phyloP scores from a whole-genome alignment of 371 early-diverging fungal genomes.

The Dichotomocladium elegans region DNA sequence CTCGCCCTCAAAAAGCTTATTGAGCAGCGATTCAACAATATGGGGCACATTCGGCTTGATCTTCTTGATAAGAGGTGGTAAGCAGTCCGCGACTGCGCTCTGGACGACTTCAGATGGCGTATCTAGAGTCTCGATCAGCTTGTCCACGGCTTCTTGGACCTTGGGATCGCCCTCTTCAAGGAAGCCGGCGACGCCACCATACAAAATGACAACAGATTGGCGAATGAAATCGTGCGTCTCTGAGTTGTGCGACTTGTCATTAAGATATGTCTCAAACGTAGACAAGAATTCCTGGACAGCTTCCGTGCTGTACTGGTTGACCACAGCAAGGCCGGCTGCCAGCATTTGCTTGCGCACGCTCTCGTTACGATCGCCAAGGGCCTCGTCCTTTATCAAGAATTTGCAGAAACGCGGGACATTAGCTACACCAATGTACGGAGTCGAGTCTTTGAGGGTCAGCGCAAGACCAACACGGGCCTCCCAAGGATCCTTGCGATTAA shows the following conservation, averaged over 20 bases:
- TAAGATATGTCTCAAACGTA: constrained; percentile 76
- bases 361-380: constrained; percentile 82
- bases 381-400: constrained; percentile 80
- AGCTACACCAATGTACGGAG: constrained; percentile 57
- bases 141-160: constrained; percentile 78
- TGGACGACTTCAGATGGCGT: constrained; percentile 97
- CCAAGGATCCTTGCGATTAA: constrained; percentile 80
- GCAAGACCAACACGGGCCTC: constrained; percentile 82
- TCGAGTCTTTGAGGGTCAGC: constrained; percentile 65
- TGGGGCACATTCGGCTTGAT: constrained; percentile 59
- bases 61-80: constrained; percentile 87
- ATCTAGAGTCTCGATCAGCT: constrained; percentile 82
- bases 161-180: constrained; percentile 70
- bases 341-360: constrained; percentile 83
- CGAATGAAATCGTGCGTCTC: constrained; percentile 78
- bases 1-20: constrained; percentile 64
- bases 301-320: constrained; percentile 71
- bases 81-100: constrained; percentile 88
- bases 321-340: constrained; percentile 78
- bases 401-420: constrained; percentile 59
- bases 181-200: constrained; percentile 89
- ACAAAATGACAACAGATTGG: constrained; percentile 88
- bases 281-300: constrained; percentile 63
- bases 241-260: constrained; percentile 52
- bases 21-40: constrained; percentile 64